Evolutionary conservation across 2,329 filamentous ascomycete genomes (phyloP), one percentile per base, ranked within the genome.

Genomic region (Pseudogymnoascus sp.): DNA sequence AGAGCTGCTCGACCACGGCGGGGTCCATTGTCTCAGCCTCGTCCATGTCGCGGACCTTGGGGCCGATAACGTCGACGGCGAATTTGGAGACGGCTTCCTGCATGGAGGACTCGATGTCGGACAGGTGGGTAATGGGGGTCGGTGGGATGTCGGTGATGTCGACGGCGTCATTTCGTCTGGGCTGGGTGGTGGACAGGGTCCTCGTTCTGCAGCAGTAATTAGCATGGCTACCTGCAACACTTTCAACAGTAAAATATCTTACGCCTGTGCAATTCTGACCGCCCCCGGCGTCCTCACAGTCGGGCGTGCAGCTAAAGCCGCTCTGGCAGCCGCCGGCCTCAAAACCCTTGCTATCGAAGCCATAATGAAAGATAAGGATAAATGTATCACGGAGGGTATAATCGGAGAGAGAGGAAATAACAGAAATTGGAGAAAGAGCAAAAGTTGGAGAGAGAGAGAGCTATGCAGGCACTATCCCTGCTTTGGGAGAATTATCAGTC

Each of bases 41-140:
- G 74, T 99, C 94, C 94, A 99, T 99, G 15, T 96, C 92, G 62
- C 94, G 89, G 9, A 90, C 92, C 74, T 92, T 93, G 61, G 94
- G 94, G 59, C 92, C 84, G 67, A 99, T 88, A 31, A 92, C 84
- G 61, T 97, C 92, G 71, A 84, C 86, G 66, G 94, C 92, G 71
- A 97, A 97, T 75, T 94, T 96, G 69, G 85, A 85, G 4, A 99
- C 93, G 1, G 89, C 83, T 62, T 99, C 93, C 65, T 87, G 84
- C 89, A 99, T 96, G 71, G 94, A 84, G 11, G 83, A 71, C 77
- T 99, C 94, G 63, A 89, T 87, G 76, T 99, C 94, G 68, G 90
- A 95, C 66, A 96, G 81, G 75, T 96, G 92, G 44, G 89, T 89
- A 76, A 99, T 96, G 60, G 94, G 94, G 5, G 93, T 97, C 0